Conservation (phyloP, 257 asterid species). For the Solanum rostratum region DNA sequence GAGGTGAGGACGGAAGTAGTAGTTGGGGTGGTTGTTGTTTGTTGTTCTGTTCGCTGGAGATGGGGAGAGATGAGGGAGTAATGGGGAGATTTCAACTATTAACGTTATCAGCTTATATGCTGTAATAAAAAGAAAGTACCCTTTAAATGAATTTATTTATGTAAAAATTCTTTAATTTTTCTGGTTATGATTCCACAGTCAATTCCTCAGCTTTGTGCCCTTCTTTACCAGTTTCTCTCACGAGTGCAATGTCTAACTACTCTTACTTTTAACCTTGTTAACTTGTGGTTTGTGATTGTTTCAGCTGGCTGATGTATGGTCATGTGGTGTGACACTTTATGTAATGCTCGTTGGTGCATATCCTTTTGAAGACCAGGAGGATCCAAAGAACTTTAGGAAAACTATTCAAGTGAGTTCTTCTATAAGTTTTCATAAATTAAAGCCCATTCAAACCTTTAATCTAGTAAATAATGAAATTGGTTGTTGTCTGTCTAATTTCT, state of each 20-base stretch:
- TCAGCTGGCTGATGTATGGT: neutral
- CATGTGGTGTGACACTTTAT: neutral
- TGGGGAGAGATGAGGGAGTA: neutral
- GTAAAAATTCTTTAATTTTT: neutral
- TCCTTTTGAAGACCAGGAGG: neutral
- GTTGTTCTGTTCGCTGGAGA: neutral
- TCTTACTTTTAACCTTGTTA: too few relatives aligned
- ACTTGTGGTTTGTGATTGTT: too few relatives aligned
- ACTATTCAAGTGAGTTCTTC: neutral
- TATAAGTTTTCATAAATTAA: neutral
- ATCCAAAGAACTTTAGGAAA: too few relatives aligned
- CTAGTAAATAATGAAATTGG: neutral
- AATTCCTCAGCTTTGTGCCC: too few relatives aligned
- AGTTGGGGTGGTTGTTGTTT: neutral
- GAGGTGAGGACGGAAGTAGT: neutral
- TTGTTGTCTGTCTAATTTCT: neutral
- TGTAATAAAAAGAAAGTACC: neutral
- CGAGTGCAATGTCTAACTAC: too few relatives aligned
- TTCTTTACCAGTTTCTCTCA: too few relatives aligned
- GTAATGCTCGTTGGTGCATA: neutral
- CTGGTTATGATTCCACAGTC: too few relatives aligned
- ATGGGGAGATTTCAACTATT: neutral
- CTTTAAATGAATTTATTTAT: neutral
- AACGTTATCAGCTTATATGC: neutral
- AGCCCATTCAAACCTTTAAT: neutral